phyloP scores from a whole-genome alignment of 495 filamentous ascomycete genomes.

The Hyaloscypha variabilis region DNA sequence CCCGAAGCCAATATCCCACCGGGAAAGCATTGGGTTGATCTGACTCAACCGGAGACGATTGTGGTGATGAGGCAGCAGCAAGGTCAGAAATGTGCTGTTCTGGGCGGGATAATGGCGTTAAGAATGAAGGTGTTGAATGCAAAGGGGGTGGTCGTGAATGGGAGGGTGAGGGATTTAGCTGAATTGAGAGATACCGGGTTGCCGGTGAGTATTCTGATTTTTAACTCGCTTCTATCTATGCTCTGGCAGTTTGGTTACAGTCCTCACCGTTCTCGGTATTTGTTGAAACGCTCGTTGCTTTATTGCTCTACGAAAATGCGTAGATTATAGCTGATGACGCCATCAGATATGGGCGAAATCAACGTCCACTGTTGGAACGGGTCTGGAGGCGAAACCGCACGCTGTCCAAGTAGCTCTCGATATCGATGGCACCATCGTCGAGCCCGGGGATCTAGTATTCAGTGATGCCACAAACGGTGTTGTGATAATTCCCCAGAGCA shows the following conservation, averaged over 20 bases:
- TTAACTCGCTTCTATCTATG: background rate
- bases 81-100: constrained; percentile 61
- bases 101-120: constrained; percentile 70
- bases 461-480: constrained; percentile 63
- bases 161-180: constrained; percentile 63
- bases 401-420: constrained; percentile 54
- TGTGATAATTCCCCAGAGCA: constrained; percentile 59
- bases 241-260: background rate
- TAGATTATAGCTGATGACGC: background rate
- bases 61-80: constrained; percentile 62
- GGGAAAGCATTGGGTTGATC: constrained; percentile 63
- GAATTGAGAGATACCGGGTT: constrained; percentile 50
- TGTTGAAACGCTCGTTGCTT: background rate
- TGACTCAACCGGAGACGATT: constrained; percentile 51
- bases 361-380: constrained; percentile 61
- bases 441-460: constrained; percentile 64
- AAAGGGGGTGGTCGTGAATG: constrained; percentile 57
- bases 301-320: background rate
- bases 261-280: background rate
- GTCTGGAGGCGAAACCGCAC: constrained; percentile 59
- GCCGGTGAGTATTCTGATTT: constrained; percentile 43
- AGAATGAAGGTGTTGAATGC: constrained; percentile 58
- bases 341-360: constrained; percentile 57
- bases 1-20: constrained; percentile 39
- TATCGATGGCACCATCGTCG: constrained; percentile 52